phyloP scores from a whole-genome alignment of 257 asterid species.

The Solanum sitiens region DNA sequence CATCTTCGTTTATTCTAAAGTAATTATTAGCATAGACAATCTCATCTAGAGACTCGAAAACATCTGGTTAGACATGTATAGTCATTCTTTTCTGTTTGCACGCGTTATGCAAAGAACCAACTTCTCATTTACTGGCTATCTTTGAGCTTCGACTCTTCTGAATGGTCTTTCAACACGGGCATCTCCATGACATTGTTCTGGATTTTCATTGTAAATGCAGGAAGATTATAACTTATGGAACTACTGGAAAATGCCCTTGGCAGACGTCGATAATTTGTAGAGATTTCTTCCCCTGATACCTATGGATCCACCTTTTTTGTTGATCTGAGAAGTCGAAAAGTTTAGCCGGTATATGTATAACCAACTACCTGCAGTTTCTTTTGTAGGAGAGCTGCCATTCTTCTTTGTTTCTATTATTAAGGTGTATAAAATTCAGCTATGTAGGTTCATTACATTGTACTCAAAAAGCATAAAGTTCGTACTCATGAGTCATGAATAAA shows the following conservation, averaged over 20 bases:
- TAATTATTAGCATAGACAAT: background rate
- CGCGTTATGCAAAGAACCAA: background rate
- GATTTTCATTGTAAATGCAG: slow-evolving; percentile 22
- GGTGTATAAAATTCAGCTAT: background rate
- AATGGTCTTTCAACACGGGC: background rate
- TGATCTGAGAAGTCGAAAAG: background rate
- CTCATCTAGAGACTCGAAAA: background rate
- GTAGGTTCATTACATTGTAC: background rate
- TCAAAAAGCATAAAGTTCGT: background rate
- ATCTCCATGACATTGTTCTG: background rate
- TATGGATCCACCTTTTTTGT: background rate
- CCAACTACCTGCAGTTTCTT: background rate
- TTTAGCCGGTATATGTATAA: background rate
- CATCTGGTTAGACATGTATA: background rate
- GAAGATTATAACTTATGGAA: slow-evolving; percentile 89
- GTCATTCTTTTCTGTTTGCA: background rate
- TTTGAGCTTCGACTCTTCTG: background rate
- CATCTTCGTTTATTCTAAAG: background rate
- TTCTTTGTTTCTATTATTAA: background rate
- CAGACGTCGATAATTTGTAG: slow-evolving; percentile 48
- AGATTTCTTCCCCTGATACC: background rate
- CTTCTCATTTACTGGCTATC: background rate
- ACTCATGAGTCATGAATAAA: background rate
- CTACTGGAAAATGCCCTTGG: slow-evolving; percentile 84
- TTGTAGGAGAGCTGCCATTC: background rate